A percentile compares a stretch with the other conserved stretches of the same genome.
phyloP scores from a whole-genome alignment of 1,139 yeast genomes.

The Arxiozyma heterogenica region DNA sequence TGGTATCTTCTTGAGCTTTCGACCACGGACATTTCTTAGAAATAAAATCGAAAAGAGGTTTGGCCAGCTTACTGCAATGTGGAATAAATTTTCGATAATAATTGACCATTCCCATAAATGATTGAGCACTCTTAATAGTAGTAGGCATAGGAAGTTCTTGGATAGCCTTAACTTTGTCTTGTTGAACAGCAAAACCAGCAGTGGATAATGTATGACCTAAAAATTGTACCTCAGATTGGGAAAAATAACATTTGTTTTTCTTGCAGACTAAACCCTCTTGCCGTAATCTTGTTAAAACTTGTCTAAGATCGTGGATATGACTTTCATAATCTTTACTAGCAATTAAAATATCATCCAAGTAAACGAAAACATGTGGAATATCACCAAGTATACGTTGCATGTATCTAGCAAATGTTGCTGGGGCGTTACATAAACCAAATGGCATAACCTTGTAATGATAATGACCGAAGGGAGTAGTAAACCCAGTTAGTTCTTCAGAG shows the following conservation, averaged over 20 bases:
- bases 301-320: neutral
- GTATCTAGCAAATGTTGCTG: slow-evolving; percentile 8
- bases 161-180: neutral
- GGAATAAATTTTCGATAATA: slow-evolving; percentile 12
- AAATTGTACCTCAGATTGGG: neutral
- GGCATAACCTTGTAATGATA: slow-evolving; percentile 13
- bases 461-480: slow-evolving; percentile 11
- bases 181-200: neutral
- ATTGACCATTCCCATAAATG: slow-evolving; percentile 12
- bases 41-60: slow-evolving; percentile 7
- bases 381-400: slow-evolving; percentile 13
- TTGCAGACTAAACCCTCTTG: neutral
- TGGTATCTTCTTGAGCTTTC: neutral
- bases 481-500: slow-evolving; percentile 9
- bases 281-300: neutral
- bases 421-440: slow-evolving; percentile 2
- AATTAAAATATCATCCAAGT: slow-evolving; percentile 27
- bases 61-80: slow-evolving; percentile 4
- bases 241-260: neutral
- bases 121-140: neutral
- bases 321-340: neutral
- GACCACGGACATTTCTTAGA: slow-evolving; percentile 3
- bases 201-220: neutral
- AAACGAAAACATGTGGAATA: slow-evolving; percentile 14
- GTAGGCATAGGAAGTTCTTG: neutral